phyloP scores from a whole-genome alignment of 164 flowering plant species.

The Dillenia suffruticosa region DNA sequence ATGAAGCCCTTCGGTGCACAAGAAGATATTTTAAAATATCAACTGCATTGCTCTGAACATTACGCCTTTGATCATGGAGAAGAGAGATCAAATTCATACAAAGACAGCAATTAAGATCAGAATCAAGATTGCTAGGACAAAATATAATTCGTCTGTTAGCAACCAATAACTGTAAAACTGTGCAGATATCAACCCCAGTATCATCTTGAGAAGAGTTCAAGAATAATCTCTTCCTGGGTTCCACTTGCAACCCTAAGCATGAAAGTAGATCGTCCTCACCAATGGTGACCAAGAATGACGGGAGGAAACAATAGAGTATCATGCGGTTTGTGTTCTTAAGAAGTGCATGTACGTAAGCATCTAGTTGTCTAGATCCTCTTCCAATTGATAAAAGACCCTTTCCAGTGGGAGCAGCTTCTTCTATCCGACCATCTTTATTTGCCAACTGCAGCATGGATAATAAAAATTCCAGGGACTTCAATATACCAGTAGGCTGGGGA shows the following conservation, averaged over 20 bases:
- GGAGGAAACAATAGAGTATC: slow-evolving; percentile 91
- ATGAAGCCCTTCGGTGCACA: slow-evolving; percentile 83
- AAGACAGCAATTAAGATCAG: slow-evolving; percentile 88
- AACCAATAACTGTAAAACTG: slow-evolving; percentile 79
- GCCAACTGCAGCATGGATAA: slow-evolving; percentile 93
- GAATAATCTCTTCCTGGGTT: slow-evolving; percentile 42
- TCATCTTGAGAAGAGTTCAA: slow-evolving; percentile 40
- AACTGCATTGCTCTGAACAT: slow-evolving; percentile 61
- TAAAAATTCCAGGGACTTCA: slow-evolving; percentile 84
- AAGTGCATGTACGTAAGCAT: slow-evolving; percentile 79
- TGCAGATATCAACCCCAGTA: slow-evolving; percentile 61
- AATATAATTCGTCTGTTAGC: slow-evolving; percentile 83
- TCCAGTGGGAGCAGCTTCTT: slow-evolving; percentile 69
- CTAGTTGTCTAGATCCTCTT: slow-evolving; percentile 90
- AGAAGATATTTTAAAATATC: slow-evolving; percentile 78
- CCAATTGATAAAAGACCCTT: slow-evolving; percentile 81
- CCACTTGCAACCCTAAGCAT: slow-evolving; percentile 62
- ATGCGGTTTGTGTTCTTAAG: slow-evolving; percentile 88
- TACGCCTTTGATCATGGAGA: slow-evolving; percentile 59
- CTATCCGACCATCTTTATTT: slow-evolving; percentile 94
- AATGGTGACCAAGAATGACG: slow-evolving; percentile 67
- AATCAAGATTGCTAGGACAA: slow-evolving; percentile 89
- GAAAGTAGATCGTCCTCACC: slow-evolving; percentile 84
- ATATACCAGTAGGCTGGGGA: slow-evolving; percentile 72
- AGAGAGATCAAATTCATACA: slow-evolving; percentile 84